Conservation (phyloP, 2,329 filamentous ascomycete species). For the Trichoderma arundinaceum region DNA sequence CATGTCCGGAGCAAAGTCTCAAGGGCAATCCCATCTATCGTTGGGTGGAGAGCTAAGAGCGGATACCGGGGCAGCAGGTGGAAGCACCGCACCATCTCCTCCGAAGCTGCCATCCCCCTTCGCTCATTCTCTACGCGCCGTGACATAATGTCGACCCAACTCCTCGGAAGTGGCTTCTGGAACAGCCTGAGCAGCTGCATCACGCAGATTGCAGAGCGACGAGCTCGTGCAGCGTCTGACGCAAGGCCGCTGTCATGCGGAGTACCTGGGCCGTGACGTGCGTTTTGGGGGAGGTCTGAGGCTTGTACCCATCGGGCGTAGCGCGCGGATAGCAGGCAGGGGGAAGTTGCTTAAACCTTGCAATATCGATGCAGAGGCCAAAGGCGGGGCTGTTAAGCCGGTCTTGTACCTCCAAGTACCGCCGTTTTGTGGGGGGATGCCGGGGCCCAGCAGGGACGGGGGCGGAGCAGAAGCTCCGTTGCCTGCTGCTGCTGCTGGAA, state of each 20-base stretch:
- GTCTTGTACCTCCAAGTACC: conserved; percentile 21
- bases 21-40: no score
- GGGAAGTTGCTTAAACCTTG: conserved; percentile 15
- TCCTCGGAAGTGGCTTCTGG: conserved; percentile 22
- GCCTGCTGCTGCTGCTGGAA: no score
- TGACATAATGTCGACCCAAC: conserved; percentile 24
- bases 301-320: conserved; percentile 11
- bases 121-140: no score
- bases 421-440: neutral
- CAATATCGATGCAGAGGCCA: conserved; percentile 1
- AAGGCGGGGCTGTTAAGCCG: conserved; percentile 24
- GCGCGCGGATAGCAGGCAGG: conserved; percentile 22
- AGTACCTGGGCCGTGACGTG: conserved; percentile 12
- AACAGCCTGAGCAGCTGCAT: neutral
- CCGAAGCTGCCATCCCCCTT: neutral
- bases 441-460: conserved; percentile 1
- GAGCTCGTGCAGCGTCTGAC: conserved; percentile 1
- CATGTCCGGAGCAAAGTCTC: no score
- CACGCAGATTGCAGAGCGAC: neutral
- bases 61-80: no score
- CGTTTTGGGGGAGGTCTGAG: conserved; percentile 1
- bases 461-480: conserved; percentile 29
- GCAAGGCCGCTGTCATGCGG: conserved; percentile 15
- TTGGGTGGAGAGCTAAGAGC: no score
- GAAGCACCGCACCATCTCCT: neutral